Evolutionary conservation across 352 stramenopile genomes (phyloP).

Genomic region (Pythium brachiatum): DNA sequence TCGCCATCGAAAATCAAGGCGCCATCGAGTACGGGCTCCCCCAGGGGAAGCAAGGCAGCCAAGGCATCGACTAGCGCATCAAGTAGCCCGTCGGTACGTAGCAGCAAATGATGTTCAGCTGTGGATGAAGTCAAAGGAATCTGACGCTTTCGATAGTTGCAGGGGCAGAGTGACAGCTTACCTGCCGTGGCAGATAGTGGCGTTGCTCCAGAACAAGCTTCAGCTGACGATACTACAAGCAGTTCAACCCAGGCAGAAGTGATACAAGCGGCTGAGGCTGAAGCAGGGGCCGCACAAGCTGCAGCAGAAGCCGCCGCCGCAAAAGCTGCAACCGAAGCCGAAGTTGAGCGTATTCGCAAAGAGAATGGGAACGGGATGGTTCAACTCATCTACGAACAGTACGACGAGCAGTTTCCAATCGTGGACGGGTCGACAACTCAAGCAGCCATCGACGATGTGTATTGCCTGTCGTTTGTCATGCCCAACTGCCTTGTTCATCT

Average conservation of each 20-base stretch:
- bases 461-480: conserved; percentile 89
- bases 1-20: conserved; percentile 1
- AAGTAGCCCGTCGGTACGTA: neutral
- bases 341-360: conserved; percentile 36
- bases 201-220: neutral
- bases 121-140: too few species aligned
- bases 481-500: conserved; percentile 81
- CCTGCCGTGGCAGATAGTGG: neutral
- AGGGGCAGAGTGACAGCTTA: neutral
- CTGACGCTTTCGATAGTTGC: neutral
- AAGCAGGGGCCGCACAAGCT: conserved; percentile 4
- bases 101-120: neutral
- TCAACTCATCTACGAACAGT: conserved; percentile 86
- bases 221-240: neutral
- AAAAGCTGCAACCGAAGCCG: conserved; percentile 10
- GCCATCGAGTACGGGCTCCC: neutral
- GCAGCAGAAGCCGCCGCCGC: neutral
- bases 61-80: neutral
- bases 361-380: conserved; percentile 58
- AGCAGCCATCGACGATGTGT: conserved; percentile 75
- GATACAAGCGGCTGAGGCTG: conserved; percentile 5
- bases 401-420: conserved; percentile 84
- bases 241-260: neutral
- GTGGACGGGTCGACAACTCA: conserved; percentile 73
- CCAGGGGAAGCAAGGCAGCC: neutral